Evolutionary conservation across 2,329 filamentous ascomycete species (phyloP).

Genomic region (Colletotrichum tofieldiae): DNA sequence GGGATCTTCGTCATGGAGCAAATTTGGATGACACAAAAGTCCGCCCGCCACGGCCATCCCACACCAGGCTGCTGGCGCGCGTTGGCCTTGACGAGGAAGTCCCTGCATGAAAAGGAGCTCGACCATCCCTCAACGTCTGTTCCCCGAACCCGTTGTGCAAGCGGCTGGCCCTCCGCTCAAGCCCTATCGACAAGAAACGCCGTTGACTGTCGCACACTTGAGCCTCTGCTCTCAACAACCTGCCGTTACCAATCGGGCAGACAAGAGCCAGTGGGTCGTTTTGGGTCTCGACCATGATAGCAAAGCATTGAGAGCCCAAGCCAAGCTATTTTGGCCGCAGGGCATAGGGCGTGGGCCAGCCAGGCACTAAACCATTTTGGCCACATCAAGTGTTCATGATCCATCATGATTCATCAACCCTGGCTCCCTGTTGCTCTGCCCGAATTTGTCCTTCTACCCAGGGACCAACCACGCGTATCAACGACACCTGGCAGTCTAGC

Average conservation of each 20-base stretch:
- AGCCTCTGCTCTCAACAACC: neutral
- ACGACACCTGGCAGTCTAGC: slow-evolving; percentile 21
- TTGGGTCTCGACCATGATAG: neutral
- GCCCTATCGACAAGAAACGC: slow-evolving; percentile 6
- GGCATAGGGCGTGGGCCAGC: neutral
- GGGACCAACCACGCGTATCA: slow-evolving; percentile 28
- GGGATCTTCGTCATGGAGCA: slow-evolving; percentile 24
- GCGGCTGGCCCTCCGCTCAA: slow-evolving; percentile 10
- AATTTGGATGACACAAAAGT: slow-evolving; percentile 39
- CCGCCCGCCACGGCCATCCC: slow-evolving; percentile 29
- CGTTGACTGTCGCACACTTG: neutral
- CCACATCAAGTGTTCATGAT: slow-evolving; percentile 9
- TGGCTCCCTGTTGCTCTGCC: slow-evolving; percentile 30
- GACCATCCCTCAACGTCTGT: slow-evolving; percentile 34
- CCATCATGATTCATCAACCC: slow-evolving; percentile 41
- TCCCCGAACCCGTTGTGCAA: slow-evolving; percentile 32
- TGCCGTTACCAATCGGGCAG: neutral
- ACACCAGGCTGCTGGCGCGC: slow-evolving; percentile 18
- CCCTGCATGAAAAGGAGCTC: slow-evolving; percentile 39
- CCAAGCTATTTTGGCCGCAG: neutral
- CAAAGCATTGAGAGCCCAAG: neutral
- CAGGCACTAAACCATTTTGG: slow-evolving; percentile 4
- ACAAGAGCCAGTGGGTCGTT: neutral
- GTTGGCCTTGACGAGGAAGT: slow-evolving; percentile 32
- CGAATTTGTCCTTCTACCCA: slow-evolving; percentile 24